Percentiles rank a stretch among this genome's conserved stretches.
phyloP scores from a whole-genome alignment of 176 grass and related monocot genomes.

The Pontederia crassipes region DNA sequence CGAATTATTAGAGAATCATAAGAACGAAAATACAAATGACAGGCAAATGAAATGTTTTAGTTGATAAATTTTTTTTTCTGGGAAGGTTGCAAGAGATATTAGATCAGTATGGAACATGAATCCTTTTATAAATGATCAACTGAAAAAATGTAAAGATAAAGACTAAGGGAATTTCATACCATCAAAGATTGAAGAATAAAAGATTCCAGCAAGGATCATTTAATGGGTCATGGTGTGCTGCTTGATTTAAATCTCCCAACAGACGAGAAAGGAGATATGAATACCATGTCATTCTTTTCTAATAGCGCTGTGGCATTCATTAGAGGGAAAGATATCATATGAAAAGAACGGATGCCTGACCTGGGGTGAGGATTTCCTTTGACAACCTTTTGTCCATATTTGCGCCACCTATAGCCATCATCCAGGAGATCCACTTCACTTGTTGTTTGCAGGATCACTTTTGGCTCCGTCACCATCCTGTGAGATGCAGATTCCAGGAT shows the following conservation, averaged over 20 bases:
- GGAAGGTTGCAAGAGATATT: neutral
- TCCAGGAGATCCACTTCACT: constrained; percentile 18
- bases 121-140: neutral
- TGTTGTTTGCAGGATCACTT: constrained; percentile 14
- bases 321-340: neutral
- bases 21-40: neutral
- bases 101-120: neutral
- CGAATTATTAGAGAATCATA: neutral
- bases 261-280: too few relatives aligned
- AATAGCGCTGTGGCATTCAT: neutral
- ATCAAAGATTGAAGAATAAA: neutral
- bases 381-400: constrained; percentile 15
- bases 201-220: neutral
- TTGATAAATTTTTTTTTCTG: neutral
- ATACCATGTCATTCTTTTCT: too few relatives aligned
- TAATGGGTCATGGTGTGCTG: neutral
- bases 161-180: neutral
- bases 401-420: constrained; percentile 12
- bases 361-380: constrained; percentile 18
- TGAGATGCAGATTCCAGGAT: neutral
- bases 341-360: neutral
- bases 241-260: neutral
- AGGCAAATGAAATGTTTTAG: neutral
- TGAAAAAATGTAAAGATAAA: neutral
- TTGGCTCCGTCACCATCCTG: constrained; percentile 8